Conservation (phyloP, 1,139 yeast species). For the Pichia sp. region DNA sequence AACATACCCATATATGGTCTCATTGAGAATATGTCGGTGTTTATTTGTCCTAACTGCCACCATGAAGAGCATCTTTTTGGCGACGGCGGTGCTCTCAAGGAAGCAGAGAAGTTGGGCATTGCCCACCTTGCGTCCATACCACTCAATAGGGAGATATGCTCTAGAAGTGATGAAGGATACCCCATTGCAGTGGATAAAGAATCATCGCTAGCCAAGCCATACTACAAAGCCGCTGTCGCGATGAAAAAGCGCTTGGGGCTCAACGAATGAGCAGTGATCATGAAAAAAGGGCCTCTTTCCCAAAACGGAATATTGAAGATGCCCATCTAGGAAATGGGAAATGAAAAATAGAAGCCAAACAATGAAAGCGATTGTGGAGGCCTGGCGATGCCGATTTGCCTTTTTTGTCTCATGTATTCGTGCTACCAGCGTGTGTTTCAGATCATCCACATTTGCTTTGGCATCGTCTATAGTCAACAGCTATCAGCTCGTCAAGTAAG, state of each 20-base stretch:
- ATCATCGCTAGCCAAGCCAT: constrained; percentile 32
- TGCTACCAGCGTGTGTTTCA: too few species aligned
- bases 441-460: neutral
- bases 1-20: constrained; percentile 69
- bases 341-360: too few species aligned
- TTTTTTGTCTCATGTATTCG: too few species aligned
- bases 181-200: constrained; percentile 53
- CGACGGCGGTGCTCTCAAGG: constrained; percentile 51
- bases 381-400: too few species aligned
- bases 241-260: too few species aligned
- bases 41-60: constrained; percentile 65
- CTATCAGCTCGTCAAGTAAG: too few species aligned
- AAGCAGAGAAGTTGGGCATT: constrained; percentile 46
- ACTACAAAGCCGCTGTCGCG: constrained; percentile 39
- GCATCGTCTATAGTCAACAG: too few species aligned
- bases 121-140: constrained; percentile 64
- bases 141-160: constrained; percentile 53
- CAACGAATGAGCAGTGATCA: too few species aligned
- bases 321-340: too few species aligned
- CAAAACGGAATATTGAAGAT: too few species aligned
- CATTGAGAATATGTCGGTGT: constrained; percentile 80
- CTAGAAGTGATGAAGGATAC: constrained; percentile 54
- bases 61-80: constrained; percentile 77
- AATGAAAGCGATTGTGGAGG: too few species aligned
- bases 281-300: too few species aligned